phyloP scores from a whole-genome alignment of 352 stramenopile genomes.

The Pythium biforme region DNA sequence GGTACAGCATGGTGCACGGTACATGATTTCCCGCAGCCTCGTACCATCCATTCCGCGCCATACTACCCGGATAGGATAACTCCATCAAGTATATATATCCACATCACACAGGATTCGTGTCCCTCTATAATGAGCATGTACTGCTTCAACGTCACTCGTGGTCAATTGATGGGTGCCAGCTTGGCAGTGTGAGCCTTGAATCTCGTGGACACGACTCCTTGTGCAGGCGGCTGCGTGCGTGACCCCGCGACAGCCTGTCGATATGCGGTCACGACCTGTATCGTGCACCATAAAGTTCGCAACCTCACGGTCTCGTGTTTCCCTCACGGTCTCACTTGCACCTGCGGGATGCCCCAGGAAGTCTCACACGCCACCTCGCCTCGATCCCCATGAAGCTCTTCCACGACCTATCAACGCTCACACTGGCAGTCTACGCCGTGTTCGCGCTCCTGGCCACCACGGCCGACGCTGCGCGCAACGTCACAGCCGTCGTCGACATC shows the following conservation, averaged over 20 bases:
- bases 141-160: too few species aligned
- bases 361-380: background rate
- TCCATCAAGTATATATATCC: too few species aligned
- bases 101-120: background rate
- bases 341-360: background rate
- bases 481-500: conserved; percentile 56
- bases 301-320: background rate
- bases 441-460: conserved; percentile 21
- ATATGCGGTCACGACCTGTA: too few species aligned
- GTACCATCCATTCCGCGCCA: too few species aligned
- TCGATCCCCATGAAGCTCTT: conserved; percentile 33
- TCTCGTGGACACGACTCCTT: too few species aligned
- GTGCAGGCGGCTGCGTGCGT: background rate
- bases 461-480: conserved; percentile 31
- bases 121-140: too few species aligned
- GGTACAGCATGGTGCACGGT: too few species aligned
- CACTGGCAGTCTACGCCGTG: conserved; percentile 22
- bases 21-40: too few species aligned
- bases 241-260: background rate
- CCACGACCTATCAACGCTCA: conserved; percentile 4
- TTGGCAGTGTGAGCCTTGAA: background rate
- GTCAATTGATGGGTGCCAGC: background rate
- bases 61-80: too few species aligned
- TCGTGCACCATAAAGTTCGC: too few species aligned
- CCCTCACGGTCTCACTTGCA: background rate